These are phyloP conservation scores for Erysimum pusillum DNA, from an alignment of 441 rosid species.

Conservation along the genomic window DNA sequence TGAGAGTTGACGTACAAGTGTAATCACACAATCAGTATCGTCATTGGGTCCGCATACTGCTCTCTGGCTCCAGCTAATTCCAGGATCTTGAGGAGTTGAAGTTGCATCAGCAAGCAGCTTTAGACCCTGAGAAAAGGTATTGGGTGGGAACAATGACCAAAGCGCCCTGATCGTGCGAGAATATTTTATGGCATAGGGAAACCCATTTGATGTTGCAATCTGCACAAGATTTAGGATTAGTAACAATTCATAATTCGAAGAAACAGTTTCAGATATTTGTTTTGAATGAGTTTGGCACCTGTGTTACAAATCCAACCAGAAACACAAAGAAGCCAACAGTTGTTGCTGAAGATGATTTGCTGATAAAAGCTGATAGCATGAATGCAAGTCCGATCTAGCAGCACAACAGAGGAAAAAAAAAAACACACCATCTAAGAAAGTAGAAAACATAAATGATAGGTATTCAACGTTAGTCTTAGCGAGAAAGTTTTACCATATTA, in stretches of 20 bases:
- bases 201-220: constrained; percentile 64
- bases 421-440: constrained; percentile 5
- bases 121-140: constrained; percentile 75
- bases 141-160: constrained; percentile 95
- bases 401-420: constrained; percentile 22
- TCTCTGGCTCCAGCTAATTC: constrained; percentile 85
- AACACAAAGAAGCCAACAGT: constrained; percentile 85
- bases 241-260: constrained; percentile 24
- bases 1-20: constrained; percentile 64
- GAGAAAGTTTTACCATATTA: constrained; percentile 70
- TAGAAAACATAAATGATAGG: constrained; percentile 47
- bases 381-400: constrained; percentile 83
- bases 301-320: constrained; percentile 82
- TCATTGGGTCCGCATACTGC: constrained; percentile 55
- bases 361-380: constrained; percentile 79
- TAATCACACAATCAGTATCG: constrained; percentile 57
- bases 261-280: constrained; percentile 21
- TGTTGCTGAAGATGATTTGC: constrained; percentile 86
- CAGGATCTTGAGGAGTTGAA: constrained; percentile 61
- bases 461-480: neutral
- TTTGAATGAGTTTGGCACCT: constrained; percentile 54
- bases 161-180: constrained; percentile 36
- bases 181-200: constrained; percentile 57
- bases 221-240: constrained; percentile 48
- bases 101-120: constrained; percentile 68